Conservation (phyloP, 2,329 filamentous ascomycete species). For the Esteya vermicola region DNA sequence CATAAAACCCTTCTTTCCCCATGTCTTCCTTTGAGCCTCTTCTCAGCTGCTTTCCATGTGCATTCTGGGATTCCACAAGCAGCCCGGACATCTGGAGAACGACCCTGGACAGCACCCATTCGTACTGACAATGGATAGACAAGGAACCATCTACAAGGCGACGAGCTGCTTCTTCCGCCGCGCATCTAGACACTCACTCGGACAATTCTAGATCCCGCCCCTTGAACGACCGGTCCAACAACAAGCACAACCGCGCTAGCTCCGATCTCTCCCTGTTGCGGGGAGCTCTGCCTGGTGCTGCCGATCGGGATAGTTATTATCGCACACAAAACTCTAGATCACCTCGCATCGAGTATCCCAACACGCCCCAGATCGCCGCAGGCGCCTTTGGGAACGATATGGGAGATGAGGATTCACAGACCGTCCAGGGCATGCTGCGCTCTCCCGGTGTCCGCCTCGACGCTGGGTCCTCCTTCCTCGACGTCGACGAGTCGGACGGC, state of each 20-base stretch:
- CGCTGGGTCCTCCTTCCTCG: slow-evolving; percentile 41
- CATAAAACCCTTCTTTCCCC: too few relatives aligned
- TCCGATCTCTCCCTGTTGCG: slow-evolving; percentile 52
- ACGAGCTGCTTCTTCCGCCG: slow-evolving; percentile 48
- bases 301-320: slow-evolving; percentile 20
- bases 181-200: slow-evolving; percentile 41
- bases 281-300: slow-evolving; percentile 33
- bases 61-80: too few relatives aligned
- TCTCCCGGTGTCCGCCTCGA: slow-evolving; percentile 39
- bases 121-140: slow-evolving; percentile 14
- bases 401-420: slow-evolving; percentile 30
- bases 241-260: slow-evolving; percentile 55
- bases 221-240: slow-evolving; percentile 36
- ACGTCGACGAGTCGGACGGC: slow-evolving; percentile 56
- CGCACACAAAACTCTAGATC: slow-evolving; percentile 28
- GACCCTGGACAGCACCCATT: background rate
- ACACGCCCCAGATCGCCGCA: slow-evolving; percentile 15
- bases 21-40: too few relatives aligned
- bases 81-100: background rate
- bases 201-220: slow-evolving; percentile 36
- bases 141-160: slow-evolving; percentile 32
- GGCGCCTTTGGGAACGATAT: slow-evolving; percentile 21
- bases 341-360: slow-evolving; percentile 31
- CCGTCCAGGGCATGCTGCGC: slow-evolving; percentile 34
- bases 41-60: too few relatives aligned